Evolutionary conservation across 495 filamentous ascomycete species (phyloP).

Genomic region (Bacidia gigantensis): DNA sequence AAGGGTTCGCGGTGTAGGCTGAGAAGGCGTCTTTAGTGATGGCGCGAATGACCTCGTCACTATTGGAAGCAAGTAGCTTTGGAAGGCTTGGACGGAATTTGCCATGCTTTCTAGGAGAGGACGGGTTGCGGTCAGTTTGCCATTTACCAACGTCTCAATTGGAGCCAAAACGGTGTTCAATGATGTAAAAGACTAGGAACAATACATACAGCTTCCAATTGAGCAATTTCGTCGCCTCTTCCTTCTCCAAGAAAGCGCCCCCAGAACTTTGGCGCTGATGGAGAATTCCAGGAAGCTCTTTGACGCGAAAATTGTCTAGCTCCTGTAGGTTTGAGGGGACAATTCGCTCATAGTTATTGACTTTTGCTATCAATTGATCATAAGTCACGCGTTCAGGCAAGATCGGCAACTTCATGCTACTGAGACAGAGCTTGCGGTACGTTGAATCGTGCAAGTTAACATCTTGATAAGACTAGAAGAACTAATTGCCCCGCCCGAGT

Average conservation of each 20-base stretch:
- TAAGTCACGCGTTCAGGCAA: neutral
- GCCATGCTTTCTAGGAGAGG: constrained; percentile 41
- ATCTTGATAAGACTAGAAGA: too few relatives aligned
- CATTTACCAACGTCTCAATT: too few relatives aligned
- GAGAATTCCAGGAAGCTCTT: constrained; percentile 6
- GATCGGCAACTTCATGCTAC: constrained; percentile 5
- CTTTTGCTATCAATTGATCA: neutral
- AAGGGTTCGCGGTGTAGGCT: neutral
- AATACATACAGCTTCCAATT: constrained; percentile 23
- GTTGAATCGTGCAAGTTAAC: too few relatives aligned
- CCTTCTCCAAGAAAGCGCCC: constrained; percentile 17
- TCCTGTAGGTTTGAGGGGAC: constrained; percentile 5
- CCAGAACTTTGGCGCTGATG: constrained; percentile 9
- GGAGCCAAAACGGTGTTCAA: neutral
- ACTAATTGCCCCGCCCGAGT: too few relatives aligned
- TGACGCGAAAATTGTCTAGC: constrained; percentile 10
- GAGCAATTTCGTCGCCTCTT: constrained; percentile 19
- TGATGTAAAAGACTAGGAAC: neutral
- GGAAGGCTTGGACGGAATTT: constrained; percentile 33
- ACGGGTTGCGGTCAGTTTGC: neutral
- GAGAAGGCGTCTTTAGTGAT: constrained; percentile 22
- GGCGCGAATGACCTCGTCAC: constrained; percentile 12
- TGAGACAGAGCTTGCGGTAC: too few relatives aligned
- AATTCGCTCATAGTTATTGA: constrained; percentile 2
- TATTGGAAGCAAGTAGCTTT: constrained; percentile 30